Evolutionary conservation across 768 basidiomycete genomes (phyloP), one percentile per base, ranked within the genome.

Genomic region (Nidularia sp.): DNA sequence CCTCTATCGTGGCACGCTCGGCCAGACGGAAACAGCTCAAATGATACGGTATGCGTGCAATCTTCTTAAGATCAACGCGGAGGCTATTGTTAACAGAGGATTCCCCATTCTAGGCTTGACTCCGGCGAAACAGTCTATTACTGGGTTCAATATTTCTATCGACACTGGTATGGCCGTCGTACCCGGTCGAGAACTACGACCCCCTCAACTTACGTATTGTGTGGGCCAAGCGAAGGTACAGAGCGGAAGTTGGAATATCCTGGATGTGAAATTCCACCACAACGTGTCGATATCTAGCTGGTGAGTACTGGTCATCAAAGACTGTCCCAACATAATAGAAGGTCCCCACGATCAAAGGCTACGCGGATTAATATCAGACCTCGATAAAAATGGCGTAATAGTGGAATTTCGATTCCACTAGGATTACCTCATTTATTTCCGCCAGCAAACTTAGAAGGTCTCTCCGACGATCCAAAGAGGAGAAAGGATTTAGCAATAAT

Each of bases 231-330:
- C 70, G 2, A 74, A 67, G 10, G 76, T 82, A 4, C 68, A 60
- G 34, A 79, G 85, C 32, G 91, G 84, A 0, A 78, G 79, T 36
- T 93, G 90, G 90, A 91, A 92, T 55, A 83, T 91, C 49, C 62
- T 85, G 34, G 74, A 85, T 22, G 84, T 87, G 51, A 81, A 83
- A 59, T 90, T 93, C 60, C 81, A 84, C 34, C 61, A 58, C 0
- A 81, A 80, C 0, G 85, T 74, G 0, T 58, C 51, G 1, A 72
- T 89, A 13, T 39, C 63, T 6, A 74, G 72, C 34, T 91, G 88
- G 86, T 84, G 81, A 67, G 80, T 90, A 6, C 60, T 93, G 0
- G 76, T 85, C 6, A 73, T 93, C 22, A 67, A 73, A 22, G 88
- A 90, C 13, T 73, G 77, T 9, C 44, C 46, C 0, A 52, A 54